Conservation (phyloP, 164 flowering plant genomes). For the Vitis rupestris region DNA sequence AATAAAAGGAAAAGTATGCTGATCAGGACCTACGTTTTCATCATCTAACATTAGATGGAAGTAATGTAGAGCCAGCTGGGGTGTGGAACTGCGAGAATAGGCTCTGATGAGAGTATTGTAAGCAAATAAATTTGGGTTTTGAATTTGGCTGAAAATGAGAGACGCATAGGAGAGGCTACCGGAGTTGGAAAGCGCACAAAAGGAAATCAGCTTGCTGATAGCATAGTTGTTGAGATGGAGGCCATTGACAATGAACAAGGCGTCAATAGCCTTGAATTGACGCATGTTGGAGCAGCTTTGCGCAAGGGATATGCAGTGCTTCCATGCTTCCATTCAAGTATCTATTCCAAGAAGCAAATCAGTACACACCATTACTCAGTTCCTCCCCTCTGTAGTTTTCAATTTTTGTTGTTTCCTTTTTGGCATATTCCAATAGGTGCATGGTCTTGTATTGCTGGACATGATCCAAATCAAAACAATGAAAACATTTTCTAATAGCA, state of each 20-base stretch:
- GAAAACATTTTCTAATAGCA: too few relatives aligned
- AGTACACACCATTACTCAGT: too few relatives aligned
- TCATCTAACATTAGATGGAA: constrained; percentile 31
- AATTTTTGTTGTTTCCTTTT: too few relatives aligned
- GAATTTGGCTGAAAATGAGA: too few relatives aligned
- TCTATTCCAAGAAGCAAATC: too few relatives aligned
- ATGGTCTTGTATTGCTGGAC: too few relatives aligned
- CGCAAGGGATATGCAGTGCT: constrained; percentile 25
- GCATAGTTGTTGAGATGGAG: constrained; percentile 25
- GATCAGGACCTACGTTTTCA: constrained; percentile 15
- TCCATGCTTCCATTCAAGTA: constrained; percentile 12
- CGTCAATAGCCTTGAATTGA: constrained; percentile 36
- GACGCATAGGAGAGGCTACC: constrained; percentile 28
- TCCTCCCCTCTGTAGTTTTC: too few relatives aligned
- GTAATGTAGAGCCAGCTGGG: constrained; percentile 24
- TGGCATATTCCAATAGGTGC: too few relatives aligned
- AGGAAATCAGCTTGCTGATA: constrained; percentile 36
- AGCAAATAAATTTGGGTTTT: constrained; percentile 29
- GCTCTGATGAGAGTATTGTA: constrained; percentile 48
- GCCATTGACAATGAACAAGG: constrained; percentile 23
- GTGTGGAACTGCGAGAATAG: constrained; percentile 27
- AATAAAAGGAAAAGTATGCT: constrained; percentile 37
- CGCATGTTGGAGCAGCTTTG: constrained; percentile 28
- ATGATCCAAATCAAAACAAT: too few relatives aligned
- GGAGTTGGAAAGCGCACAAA: constrained; percentile 27